Percentiles rank a stretch among this genome's conserved stretches.
phyloP scores from a whole-genome alignment of 331 rosid species.

The Prunus yedoensis region DNA sequence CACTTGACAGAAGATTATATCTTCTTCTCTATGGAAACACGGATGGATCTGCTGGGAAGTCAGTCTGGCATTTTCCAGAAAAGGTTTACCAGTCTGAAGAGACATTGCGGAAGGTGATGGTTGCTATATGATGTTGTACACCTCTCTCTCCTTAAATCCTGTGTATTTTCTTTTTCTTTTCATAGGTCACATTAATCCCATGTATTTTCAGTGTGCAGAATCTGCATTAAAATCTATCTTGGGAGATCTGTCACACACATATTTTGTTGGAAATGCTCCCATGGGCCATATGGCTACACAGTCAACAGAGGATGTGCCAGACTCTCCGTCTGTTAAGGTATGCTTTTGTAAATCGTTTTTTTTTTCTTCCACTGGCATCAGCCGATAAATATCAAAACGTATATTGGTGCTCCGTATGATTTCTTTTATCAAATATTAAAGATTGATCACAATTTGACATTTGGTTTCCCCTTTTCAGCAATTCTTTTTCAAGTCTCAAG shows the following conservation, averaged over 20 bases:
- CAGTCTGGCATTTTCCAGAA: conserved; percentile 91
- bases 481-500: conserved; percentile 89
- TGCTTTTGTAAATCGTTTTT: neutral
- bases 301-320: conserved; percentile 41
- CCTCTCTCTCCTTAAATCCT: neutral
- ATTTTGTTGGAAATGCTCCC: conserved; percentile 95
- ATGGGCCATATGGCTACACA: conserved; percentile 69
- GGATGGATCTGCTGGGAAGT: conserved; percentile 52
- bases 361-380: neutral
- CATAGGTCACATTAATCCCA: neutral
- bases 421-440: neutral
- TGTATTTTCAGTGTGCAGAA: conserved; percentile 75
- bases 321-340: conserved; percentile 62
- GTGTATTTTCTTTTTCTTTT: neutral
- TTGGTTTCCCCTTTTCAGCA: conserved; percentile 35
- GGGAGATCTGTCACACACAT: conserved; percentile 77
- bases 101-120: conserved; percentile 64
- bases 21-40: conserved; percentile 67
- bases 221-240: conserved; percentile 71
- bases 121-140: conserved; percentile 2
- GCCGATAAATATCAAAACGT: neutral
- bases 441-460: conserved; percentile 12
- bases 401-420: neutral
- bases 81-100: conserved; percentile 77
- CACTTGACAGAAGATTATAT: conserved; percentile 93